A percentile compares a stretch with the other conserved stretches of the same genome.
These are phyloP conservation scores for Blepharisma undulans DNA, from an alignment of 169 alveolate species.

Conservation along the genomic window DNA sequence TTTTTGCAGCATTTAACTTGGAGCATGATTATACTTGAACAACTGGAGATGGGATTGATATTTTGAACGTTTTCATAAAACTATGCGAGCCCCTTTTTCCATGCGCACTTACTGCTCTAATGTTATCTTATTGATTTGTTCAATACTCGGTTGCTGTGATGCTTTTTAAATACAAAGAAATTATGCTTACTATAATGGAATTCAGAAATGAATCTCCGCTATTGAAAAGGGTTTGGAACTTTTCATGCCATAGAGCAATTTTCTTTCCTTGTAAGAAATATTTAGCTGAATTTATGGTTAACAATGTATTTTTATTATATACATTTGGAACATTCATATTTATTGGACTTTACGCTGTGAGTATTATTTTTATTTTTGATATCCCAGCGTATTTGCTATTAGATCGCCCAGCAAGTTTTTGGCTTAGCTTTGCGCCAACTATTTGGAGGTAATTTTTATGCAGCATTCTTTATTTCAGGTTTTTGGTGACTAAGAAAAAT, in stretches of 20 bases:
- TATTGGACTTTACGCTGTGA: not conserved
- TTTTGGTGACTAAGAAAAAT: not conserved
- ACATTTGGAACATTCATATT: not conserved
- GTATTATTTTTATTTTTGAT: not conserved
- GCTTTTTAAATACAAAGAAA: not conserved
- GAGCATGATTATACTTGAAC: not conserved
- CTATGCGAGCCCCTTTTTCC: not conserved
- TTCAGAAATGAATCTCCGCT: not conserved
- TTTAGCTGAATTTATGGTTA: not conserved
- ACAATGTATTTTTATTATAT: not conserved
- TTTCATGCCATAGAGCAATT: not conserved
- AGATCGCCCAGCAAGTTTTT: not conserved
- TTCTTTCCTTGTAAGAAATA: not conserved
- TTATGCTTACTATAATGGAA: not conserved
- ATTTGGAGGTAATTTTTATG: not conserved
- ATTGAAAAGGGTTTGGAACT: not conserved
- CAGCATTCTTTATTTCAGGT: not conserved
- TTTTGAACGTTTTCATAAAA: not conserved
- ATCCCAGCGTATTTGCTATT: not conserved
- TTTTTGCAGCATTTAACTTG: not conserved
- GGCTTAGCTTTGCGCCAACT: not conserved
- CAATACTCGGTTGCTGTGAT: not conserved
- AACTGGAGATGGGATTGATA: not conserved
- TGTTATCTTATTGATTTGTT: not conserved
- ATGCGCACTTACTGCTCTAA: not conserved